Conservation (phyloP, 164 flowering plant genomes). For the Taxillus chinensis region DNA sequence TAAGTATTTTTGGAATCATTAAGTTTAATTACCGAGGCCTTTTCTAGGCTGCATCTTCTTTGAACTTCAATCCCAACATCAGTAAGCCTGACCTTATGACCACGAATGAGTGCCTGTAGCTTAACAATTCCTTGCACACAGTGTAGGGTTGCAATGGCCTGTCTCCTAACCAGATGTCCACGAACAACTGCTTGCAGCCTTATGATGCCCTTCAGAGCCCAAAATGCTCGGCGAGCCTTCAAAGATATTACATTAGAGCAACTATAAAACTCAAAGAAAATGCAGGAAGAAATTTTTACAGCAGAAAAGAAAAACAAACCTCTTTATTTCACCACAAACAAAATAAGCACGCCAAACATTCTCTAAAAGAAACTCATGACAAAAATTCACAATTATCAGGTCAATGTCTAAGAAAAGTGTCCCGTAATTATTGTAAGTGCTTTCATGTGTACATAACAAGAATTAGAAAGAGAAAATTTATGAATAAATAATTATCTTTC, state of each 20-base stretch:
- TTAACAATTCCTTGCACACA: slow-evolving; percentile 2
- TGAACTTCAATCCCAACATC: slow-evolving; percentile 1
- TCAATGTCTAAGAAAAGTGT: not conserved
- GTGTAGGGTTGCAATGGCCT: not conserved
- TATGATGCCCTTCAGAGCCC: slow-evolving; percentile 1
- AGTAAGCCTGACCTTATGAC: not conserved
- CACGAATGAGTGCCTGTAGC: not conserved
- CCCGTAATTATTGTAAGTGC: too few relatives aligned
- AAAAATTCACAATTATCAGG: not conserved
- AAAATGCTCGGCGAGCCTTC: slow-evolving; percentile 6
- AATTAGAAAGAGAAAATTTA: too few relatives aligned
- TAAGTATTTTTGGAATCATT: too few relatives aligned
- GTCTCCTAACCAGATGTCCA: slow-evolving; percentile 3
- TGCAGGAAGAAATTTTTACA: too few relatives aligned
- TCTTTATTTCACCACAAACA: not conserved
- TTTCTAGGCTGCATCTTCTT: not conserved
- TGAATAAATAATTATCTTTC: too few relatives aligned
- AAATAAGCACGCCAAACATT: not conserved
- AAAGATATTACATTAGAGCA: not conserved
- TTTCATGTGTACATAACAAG: too few relatives aligned
- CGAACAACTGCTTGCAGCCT: slow-evolving; percentile 6
- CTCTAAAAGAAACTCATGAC: not conserved
- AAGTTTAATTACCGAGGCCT: not conserved
- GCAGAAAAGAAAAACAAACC: too few relatives aligned
- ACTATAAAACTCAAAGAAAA: not conserved